phyloP scores from a whole-genome alignment of 2,329 filamentous ascomycete species.

The Emericellopsis cladophorae region DNA sequence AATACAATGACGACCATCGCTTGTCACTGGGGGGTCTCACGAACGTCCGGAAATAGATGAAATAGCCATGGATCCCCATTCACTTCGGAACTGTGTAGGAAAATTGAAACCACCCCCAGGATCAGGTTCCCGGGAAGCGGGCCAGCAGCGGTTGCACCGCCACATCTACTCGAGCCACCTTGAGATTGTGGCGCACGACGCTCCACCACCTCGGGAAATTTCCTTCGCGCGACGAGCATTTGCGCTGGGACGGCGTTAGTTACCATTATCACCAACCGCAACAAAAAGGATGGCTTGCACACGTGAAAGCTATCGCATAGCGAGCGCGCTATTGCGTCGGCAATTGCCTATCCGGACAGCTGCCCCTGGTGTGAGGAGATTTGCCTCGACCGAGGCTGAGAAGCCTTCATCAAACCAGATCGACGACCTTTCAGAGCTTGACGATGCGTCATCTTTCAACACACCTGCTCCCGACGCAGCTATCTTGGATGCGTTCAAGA shows the following conservation, averaged over 20 bases:
- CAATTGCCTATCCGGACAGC: conserved; percentile 12
- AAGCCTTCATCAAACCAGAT: conserved; percentile 11
- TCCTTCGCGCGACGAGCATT: conserved; percentile 3
- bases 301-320: conserved; percentile 25
- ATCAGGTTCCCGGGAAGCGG: too few relatives aligned
- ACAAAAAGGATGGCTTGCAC: conserved; percentile 24
- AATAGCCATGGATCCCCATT: neutral
- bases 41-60: too few relatives aligned
- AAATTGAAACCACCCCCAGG: too few relatives aligned
- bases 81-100: neutral
- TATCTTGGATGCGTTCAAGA: conserved; percentile 25
- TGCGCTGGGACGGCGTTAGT: neutral
- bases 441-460: conserved; percentile 34
- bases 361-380: conserved; percentile 20
- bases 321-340: conserved; percentile 15
- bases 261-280: neutral
- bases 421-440: conserved; percentile 32
- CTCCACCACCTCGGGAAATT: conserved; percentile 3
- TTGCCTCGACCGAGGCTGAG: conserved; percentile 31
- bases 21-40: too few relatives aligned
- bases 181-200: neutral
- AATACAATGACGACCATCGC: too few relatives aligned
- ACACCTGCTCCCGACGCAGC: conserved; percentile 25
- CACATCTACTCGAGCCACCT: neutral
- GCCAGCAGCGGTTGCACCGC: neutral